Evolutionary conservation across 495 filamentous ascomycete genomes (phyloP), one percentile per base, ranked within the genome.

Genomic region (Geopyxis carbonaria): DNA sequence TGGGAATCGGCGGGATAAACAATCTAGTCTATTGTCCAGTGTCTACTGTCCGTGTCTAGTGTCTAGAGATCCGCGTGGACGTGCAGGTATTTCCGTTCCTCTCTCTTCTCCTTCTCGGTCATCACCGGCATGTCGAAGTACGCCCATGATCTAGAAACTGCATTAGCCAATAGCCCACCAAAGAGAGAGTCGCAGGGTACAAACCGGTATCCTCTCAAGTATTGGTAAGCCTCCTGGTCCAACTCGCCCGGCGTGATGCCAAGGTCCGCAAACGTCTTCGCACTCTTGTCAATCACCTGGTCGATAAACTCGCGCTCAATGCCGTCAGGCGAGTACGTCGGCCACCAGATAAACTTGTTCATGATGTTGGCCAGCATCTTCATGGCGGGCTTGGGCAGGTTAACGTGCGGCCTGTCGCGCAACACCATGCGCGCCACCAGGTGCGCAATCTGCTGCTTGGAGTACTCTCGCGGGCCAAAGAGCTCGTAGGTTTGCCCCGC

Each of bases 51-150:
- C n/a, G n/a, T n/a, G n/a, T n/a, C 31, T 34, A 16, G 18, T 19
- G 3, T 58, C 55, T 75, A 86, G 64, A 89, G 73, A 58, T 89
- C 78, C 53, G 93, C 82, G 48, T 87, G 66, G 52, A 95, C 81
- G 56, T 95, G 91, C 57, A 95, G 57, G 59, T 87, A 99, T 68
- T 93, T 86, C 71, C 71, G 87, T 62, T 99, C 87, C 59, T 94
- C 87, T 52, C 69, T 69, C 67, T 73, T 85, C 70, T 99, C 89
- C 55, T 76, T 78, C 69, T 93, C 85, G 13, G 87, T 93, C 51
- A 81, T 73, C 23, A 91, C 87, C 14, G 89, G 91, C 46, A 94
- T 67, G 56, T 95, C 86, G 63, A 86, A 94, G 69, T 73, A 85
- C 38, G 73, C 64, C 11, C 75, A 28, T 28, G 25, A 28, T 28